A percentile compares a stretch with the other conserved stretches of the same genome.
Conservation (phyloP, 1,284 basidiomycete species). For the Ceratobasidium sp. region DNA sequence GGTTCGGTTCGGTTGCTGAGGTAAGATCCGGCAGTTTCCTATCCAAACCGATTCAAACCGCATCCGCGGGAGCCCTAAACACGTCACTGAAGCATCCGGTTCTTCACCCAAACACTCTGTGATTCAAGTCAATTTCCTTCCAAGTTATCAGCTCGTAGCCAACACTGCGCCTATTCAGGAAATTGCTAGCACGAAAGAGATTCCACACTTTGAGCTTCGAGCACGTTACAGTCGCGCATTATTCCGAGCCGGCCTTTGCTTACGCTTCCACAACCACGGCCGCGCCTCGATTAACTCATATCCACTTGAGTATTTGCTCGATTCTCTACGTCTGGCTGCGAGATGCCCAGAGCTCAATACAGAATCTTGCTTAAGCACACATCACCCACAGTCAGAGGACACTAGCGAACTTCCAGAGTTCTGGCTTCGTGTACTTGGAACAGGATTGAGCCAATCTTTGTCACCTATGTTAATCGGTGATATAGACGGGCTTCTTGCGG, state of each 20-base stretch:
- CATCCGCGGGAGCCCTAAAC: no score
- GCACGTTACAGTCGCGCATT: constrained; percentile 31
- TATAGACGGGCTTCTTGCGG: neutral
- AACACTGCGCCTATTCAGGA: neutral
- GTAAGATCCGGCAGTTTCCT: no score
- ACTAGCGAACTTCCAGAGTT: neutral
- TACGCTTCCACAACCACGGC: neutral
- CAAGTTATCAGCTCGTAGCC: neutral
- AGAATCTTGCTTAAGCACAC: constrained; percentile 1
- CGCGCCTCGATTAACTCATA: neutral
- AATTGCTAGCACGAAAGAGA: neutral
- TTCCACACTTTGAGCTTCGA: constrained; percentile 4
- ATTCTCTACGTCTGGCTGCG: neutral
- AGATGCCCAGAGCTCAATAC: neutral
- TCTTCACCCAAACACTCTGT: neutral
- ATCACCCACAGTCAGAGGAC: neutral
- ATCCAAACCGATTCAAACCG: no score
- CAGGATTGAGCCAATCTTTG: neutral
- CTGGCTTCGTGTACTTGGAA: neutral
- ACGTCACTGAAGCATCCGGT: neutral
- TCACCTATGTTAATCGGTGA: neutral
- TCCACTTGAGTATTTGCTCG: neutral
- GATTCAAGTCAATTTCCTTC: neutral
- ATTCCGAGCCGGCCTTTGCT: neutral
- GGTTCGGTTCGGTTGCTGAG: no score